Evolutionary conservation across 108 stramenopile genomes (phyloP), one percentile per base, ranked within the genome.

Genomic region (Seminavis robusta): DNA sequence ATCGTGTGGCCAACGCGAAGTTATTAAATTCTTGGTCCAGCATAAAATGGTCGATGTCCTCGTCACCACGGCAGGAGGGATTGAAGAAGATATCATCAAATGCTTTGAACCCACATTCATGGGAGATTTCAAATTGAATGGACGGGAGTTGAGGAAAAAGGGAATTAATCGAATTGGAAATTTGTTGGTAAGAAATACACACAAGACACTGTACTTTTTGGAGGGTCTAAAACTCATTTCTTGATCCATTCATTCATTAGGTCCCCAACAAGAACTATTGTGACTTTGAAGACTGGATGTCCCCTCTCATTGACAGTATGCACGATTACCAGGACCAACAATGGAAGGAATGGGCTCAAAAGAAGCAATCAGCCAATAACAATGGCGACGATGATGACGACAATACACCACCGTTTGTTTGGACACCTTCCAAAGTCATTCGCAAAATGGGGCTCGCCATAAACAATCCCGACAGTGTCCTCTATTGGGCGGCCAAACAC

Each of bases 81-180:
- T 99, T 59, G 99, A 99, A 76, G 99, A 99, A 63, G 99, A 99
- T 71, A 71, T 99, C 31, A 94, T 99, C 47, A 99, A 99, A 74
- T 99, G 99, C 75, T 81, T 99, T 39, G 84, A 90, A 42, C 96
- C 93, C 8, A 98, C 97, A 0, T 98, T 83, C 66, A 75, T 99
- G 74, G 99, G 99, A 8, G 95, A 95, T 70, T 98, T 98, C 61
- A 73, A 78, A 49, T 66, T 96, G 44, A 70, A 63, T 37, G 97
- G 97, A 21, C 78, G 66, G 34, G 92, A 89, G 28, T 66, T 98
- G 43, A 74, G 97, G 7, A 78, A 76, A 44, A 94, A 94, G 60
- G 99, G 99, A 25, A 90, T 97, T 41, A 99, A 99, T 59, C 84
- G 98, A 48, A 95, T 98, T 45, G 98, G 97, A 23, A 98, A 95